Base-by-base conservation (phyloP, 306 rosid genomes). In the Trifolium pratense region DNA sequence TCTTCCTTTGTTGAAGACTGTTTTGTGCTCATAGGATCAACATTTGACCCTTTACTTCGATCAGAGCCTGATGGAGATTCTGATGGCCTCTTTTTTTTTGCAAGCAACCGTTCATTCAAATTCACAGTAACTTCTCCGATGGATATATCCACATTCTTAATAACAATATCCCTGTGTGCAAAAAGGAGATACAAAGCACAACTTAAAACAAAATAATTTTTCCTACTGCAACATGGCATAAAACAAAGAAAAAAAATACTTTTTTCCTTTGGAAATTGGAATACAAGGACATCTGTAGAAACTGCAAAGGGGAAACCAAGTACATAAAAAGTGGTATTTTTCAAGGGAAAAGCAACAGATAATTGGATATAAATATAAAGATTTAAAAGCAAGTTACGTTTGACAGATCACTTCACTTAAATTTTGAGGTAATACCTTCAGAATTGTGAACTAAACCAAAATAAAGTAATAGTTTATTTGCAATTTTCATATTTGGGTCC, bases 51-150 rank as follows among this genome's bases (percentile, higher is more conserved):
- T 64, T 29, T 64, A 73, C 42, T 77, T 68, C 53, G 75, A 51
- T 87, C 80, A 79, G 92, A 80, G 26, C 83, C 75, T 29, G 82
- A 81, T 70, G 87, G 25, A 82, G 93, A 63, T 46, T 82, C 85
- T 7, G 71, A 73, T 62, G 93, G 84, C 55, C 79, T 85, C 86
- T 90, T 90, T 77, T 75, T 84, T 85, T 85, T 86, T 40, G 70
- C 81, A 58, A 95, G 71, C 40, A 90, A 62, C 65, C 87, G 87
- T 78, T 95, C 97, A 52, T 91, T 86, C 81, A 92, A 89, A 79
- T 84, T 92, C 86, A 86, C 88, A 31, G 71, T 58, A 58, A 91
- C 76, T 63, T 83, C 96, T 66, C 97, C 99, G 55, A 65, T 45
- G 34, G 79, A 34, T 64, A 95, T 18, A 18, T 87, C 96, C 78